Evolutionary conservation across 75 land plant genomes (phyloP).

Genomic region (Pinus tabuliformis): DNA sequence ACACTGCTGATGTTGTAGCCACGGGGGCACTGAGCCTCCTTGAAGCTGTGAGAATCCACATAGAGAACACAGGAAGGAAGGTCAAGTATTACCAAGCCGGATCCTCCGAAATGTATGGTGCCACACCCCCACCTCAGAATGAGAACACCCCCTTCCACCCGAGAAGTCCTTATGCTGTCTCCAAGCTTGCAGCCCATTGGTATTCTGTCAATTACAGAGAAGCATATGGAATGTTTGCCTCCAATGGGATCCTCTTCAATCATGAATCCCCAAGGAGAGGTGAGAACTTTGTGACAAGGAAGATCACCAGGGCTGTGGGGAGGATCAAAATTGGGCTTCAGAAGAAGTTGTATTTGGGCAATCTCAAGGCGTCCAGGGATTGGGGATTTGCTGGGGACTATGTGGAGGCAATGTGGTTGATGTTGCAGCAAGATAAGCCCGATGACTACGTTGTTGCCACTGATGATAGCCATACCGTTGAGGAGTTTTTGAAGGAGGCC

Average conservation of each 20-base stretch:
- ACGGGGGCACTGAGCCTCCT: slow-evolving; percentile 89
- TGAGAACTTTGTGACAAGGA: slow-evolving; percentile 93
- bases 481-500: slow-evolving; percentile 86
- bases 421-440: slow-evolving; percentile 93
- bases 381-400: slow-evolving; percentile 99
- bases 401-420: slow-evolving; percentile 98
- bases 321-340: slow-evolving; percentile 92
- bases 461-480: slow-evolving; percentile 91
- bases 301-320: slow-evolving; percentile 93
- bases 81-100: slow-evolving; percentile 93
- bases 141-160: slow-evolving; percentile 87
- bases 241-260: slow-evolving; percentile 96
- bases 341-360: slow-evolving; percentile 84
- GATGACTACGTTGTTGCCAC: slow-evolving; percentile 96
- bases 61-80: slow-evolving; percentile 49
- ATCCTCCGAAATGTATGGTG: slow-evolving; percentile 96
- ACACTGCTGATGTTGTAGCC: slow-evolving; percentile 94
- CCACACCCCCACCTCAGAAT: slow-evolving; percentile 94
- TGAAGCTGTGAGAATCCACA: slow-evolving; percentile 82
- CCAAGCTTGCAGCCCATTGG: slow-evolving; percentile 95
- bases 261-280: slow-evolving; percentile 91
- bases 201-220: slow-evolving; percentile 96
- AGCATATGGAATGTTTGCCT: slow-evolving; percentile 88
- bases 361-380: slow-evolving; percentile 81
- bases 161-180: slow-evolving; percentile 88